A percentile compares a stretch with the other conserved stretches of the same genome.
These are phyloP conservation scores for Sugiyamaella chiloensis DNA, from an alignment of 805 yeast genomes.

Conservation along the genomic window DNA sequence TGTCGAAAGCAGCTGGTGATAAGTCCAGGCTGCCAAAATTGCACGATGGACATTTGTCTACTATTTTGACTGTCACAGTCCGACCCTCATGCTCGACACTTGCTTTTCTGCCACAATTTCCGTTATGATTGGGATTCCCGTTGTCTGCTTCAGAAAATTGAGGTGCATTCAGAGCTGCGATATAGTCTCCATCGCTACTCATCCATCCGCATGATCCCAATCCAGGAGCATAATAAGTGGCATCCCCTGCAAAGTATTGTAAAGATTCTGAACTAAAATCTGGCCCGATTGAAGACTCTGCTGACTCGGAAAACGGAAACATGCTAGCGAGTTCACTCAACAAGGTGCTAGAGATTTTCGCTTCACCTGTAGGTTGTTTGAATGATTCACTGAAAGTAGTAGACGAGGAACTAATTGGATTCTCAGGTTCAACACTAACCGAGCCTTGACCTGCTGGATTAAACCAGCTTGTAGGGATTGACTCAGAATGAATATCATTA, in stretches of 20 bases:
- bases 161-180: constrained; percentile 48
- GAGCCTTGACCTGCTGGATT: no score
- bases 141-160: constrained; percentile 45
- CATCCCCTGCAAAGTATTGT: constrained; percentile 26
- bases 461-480: no score
- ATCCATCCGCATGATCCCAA: constrained; percentile 55
- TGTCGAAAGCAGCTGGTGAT: constrained; percentile 56
- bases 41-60: constrained; percentile 59
- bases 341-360: no score
- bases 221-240: constrained; percentile 23
- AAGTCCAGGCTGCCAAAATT: constrained; percentile 49
- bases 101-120: constrained; percentile 53
- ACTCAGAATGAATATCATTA: no score
- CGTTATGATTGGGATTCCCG: constrained; percentile 38
- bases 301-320: no score
- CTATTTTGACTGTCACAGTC: constrained; percentile 54
- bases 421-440: no score
- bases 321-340: no score
- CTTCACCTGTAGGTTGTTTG: constrained; percentile 17
- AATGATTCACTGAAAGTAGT: no score
- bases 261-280: no score
- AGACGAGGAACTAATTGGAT: constrained; percentile 18
- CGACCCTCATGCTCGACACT: constrained; percentile 46
- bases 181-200: constrained; percentile 43
- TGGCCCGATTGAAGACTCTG: no score